Percentiles rank a stretch among this genome's conserved stretches.
These are phyloP conservation scores for Plicaturopsis crispa DNA, from an alignment of 768 basidiomycete species.

Conservation along the genomic window DNA sequence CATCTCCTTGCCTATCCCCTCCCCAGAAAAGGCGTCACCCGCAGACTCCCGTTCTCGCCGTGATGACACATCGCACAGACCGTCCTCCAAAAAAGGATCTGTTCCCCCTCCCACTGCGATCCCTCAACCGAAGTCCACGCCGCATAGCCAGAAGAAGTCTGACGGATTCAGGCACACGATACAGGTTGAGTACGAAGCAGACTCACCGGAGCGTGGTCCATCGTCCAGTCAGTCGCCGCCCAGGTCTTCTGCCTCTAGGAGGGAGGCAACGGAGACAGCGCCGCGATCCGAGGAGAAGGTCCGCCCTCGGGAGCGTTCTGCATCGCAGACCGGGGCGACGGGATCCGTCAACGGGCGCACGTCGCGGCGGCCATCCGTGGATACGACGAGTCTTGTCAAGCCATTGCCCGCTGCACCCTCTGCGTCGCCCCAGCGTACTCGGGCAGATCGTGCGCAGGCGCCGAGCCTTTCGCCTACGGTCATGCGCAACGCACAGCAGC, in stretches of 20 bases:
- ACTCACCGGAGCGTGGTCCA: conserved; percentile 12
- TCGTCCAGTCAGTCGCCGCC: conserved; percentile 12
- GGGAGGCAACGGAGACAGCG: conserved; percentile 5
- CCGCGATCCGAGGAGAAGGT: conserved; percentile 18
- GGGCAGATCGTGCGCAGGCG: too few species aligned
- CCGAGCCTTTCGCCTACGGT: too few species aligned
- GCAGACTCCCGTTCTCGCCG: not conserved
- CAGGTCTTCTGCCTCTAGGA: conserved; percentile 6
- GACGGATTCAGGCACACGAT: conserved; percentile 81
- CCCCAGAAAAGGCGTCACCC: conserved; percentile 14
- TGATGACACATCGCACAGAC: conserved; percentile 3
- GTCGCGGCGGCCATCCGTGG: too few species aligned
- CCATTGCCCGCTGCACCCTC: too few species aligned
- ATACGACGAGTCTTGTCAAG: too few species aligned
- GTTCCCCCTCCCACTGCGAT: conserved; percentile 19
- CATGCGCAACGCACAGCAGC: too few species aligned
- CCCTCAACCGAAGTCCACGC: conserved; percentile 29
- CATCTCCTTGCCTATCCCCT: conserved; percentile 20
- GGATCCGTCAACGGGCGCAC: too few species aligned
- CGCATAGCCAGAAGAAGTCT: conserved; percentile 40
- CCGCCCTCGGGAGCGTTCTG: conserved; percentile 7
- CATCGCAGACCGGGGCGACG: conserved; percentile 7
- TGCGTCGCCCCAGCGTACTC: too few species aligned
- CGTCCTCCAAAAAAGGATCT: conserved; percentile 8
- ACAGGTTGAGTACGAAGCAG: conserved; percentile 86